Evolutionary conservation across 176 grass and related monocot species (phyloP).

Genomic region (Miscanthus lutarioriparius): DNA sequence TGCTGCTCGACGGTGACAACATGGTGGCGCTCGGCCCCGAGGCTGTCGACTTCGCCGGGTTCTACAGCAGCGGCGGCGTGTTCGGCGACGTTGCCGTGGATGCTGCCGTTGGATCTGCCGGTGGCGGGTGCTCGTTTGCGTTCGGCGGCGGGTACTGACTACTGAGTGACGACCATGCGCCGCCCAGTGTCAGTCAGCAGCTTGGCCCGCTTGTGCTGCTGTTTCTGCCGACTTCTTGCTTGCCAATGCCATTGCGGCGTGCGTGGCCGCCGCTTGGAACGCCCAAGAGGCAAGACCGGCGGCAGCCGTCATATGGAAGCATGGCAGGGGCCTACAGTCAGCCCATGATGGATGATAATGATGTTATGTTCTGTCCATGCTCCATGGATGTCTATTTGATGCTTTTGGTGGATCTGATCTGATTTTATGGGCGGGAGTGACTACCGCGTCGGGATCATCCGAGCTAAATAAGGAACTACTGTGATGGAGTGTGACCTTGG

Average conservation of each 20-base stretch:
- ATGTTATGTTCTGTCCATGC: background rate
- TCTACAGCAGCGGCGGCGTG: constrained; percentile 37
- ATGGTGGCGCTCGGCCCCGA: constrained; percentile 26
- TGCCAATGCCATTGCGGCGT: background rate
- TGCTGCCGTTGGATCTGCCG: constrained; percentile 2
- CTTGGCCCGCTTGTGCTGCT: background rate
- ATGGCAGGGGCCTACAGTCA: background rate
- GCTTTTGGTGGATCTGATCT: constrained; percentile 15
- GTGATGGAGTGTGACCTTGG: background rate
- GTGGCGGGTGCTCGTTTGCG: constrained; percentile 31
- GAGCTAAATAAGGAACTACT: constrained; percentile 21
- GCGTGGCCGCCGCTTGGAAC: background rate
- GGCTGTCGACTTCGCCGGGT: constrained; percentile 34
- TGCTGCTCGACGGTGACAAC: constrained; percentile 36
- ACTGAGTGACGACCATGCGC: background rate
- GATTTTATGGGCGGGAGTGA: background rate
- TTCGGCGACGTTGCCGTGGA: constrained; percentile 7
- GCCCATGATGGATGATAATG: background rate
- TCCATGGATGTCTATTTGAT: background rate
- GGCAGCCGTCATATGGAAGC: background rate
- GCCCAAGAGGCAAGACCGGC: background rate
- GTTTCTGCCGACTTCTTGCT: background rate
- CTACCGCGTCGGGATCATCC: background rate
- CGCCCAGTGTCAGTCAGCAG: background rate
- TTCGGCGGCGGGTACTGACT: constrained; percentile 47